Evolutionary conservation across 2,329 filamentous ascomycete species (phyloP).

Genomic region (Colletotrichum shisoi): DNA sequence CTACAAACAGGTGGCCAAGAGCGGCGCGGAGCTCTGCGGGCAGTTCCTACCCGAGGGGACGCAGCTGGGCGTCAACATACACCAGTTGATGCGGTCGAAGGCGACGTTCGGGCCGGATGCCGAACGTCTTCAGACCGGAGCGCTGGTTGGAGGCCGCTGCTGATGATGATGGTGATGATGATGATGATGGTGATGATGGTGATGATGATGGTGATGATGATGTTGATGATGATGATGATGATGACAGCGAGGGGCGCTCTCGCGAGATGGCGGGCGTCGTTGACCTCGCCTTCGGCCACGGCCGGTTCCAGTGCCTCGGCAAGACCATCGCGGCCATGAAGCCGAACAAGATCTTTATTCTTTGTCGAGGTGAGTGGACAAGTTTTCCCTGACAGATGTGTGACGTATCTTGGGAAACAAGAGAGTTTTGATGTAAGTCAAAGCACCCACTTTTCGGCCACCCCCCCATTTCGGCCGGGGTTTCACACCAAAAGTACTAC

Average conservation of each 20-base stretch:
- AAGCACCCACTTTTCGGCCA: no score
- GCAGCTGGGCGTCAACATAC: conserved; percentile 53
- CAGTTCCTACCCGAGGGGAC: conserved; percentile 50
- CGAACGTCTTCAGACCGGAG: conserved; percentile 57
- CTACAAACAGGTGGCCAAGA: conserved; percentile 58
- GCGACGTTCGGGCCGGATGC: conserved; percentile 56
- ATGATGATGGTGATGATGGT: conserved; percentile 45
- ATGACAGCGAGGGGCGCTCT: conserved; percentile 43
- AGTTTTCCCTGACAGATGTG: no score
- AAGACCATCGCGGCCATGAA: conserved; percentile 55
- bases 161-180: neutral
- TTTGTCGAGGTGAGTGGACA: conserved; percentile 51
- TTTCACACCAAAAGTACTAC: no score
- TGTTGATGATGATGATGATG: conserved; percentile 41
- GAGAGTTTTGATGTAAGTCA: no score
- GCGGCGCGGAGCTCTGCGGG: conserved; percentile 50
- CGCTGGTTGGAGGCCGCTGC: conserved; percentile 53
- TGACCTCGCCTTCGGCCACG: conserved; percentile 55
- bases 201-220: conserved; percentile 2
- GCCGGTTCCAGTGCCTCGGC: conserved; percentile 56
- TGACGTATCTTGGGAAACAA: no score
- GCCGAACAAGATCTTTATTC: conserved; percentile 54
- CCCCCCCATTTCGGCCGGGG: no score
- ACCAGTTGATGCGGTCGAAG: conserved; percentile 50
- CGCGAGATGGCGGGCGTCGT: conserved; percentile 49